A percentile compares a stretch with the other conserved stretches of the same genome.
These are phyloP conservation scores for Perilla frutescens DNA, from an alignment of 257 asterid species.

Conservation along the genomic window DNA sequence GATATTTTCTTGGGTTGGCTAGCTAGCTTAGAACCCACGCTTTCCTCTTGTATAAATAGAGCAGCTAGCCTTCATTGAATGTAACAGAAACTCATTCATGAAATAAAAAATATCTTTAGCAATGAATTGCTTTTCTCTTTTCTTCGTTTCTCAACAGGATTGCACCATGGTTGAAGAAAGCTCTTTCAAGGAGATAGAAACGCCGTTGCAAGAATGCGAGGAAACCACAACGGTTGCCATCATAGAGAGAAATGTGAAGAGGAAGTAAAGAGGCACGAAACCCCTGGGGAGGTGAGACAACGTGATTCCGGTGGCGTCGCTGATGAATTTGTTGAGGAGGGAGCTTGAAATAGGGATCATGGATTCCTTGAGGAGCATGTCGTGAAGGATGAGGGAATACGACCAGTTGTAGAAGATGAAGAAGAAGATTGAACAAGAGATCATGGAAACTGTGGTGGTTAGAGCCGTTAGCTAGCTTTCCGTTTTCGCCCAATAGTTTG, in stretches of 20 bases:
- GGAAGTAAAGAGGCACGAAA: slow-evolving; percentile 7
- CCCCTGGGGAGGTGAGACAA: slow-evolving; percentile 8
- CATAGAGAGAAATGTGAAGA: slow-evolving; percentile 20
- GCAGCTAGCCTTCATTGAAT: no score
- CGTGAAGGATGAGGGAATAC: slow-evolving; percentile 24
- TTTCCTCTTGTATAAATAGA: no score
- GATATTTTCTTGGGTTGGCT: no score
- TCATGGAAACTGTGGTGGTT: slow-evolving; percentile 29
- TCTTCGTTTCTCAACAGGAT: neutral
- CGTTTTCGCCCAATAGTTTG: slow-evolving; percentile 40
- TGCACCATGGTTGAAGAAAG: neutral
- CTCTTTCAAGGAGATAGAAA: slow-evolving; percentile 18
- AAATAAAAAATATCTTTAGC: no score
- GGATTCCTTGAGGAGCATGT: slow-evolving; percentile 36
- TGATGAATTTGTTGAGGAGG: slow-evolving; percentile 17
- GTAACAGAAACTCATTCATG: no score
- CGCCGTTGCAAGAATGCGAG: slow-evolving; percentile 10
- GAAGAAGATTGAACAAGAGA: slow-evolving; percentile 35
- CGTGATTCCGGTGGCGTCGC: slow-evolving; percentile 12
- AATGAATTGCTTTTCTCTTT: no score
- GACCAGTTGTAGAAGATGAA: slow-evolving; percentile 33
- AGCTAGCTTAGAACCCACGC: no score
- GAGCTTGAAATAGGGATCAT: slow-evolving; percentile 27
- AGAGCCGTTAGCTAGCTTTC: slow-evolving; percentile 35
- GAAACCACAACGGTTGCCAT: slow-evolving; percentile 31